phyloP scores from a whole-genome alignment of 345 rosid genomes.

The Nasturtium officinale region DNA sequence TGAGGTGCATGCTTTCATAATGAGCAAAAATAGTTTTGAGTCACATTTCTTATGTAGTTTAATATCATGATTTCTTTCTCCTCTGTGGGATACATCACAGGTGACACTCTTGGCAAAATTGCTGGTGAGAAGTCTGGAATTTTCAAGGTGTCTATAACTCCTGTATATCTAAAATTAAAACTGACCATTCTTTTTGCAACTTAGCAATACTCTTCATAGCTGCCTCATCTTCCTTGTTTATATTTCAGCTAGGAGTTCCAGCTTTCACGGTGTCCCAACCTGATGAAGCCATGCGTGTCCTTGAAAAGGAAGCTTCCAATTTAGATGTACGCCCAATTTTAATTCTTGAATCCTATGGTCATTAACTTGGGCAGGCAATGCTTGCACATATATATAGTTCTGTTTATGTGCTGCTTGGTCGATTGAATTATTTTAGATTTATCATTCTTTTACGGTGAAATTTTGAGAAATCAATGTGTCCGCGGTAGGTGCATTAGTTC shows the following conservation, averaged over 20 bases:
- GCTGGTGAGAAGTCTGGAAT: constrained; percentile 99
- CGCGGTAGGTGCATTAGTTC: neutral
- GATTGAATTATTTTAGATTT: neutral
- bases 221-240: constrained; percentile 26
- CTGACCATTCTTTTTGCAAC: neutral
- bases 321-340: constrained; percentile 63
- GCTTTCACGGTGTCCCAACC: constrained; percentile 95
- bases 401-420: constrained; percentile 16
- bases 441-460: neutral
- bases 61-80: constrained; percentile 25
- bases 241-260: constrained; percentile 71
- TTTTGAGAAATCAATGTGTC: constrained; percentile 13
- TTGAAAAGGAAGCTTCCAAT: constrained; percentile 71
- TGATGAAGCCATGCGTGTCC: constrained; percentile 93
- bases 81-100: constrained; percentile 52
- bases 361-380: neutral
- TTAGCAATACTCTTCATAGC: constrained; percentile 1
- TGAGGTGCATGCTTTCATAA: constrained; percentile 5
- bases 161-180: constrained; percentile 5
- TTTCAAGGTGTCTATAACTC: constrained; percentile 67
- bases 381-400: neutral
- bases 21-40: constrained; percentile 6
- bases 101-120: constrained; percentile 89
- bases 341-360: neutral
- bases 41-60: neutral